Evolutionary conservation across 1,284 basidiomycete species (phyloP).

Genomic region (Austroboletus olivaceoglutinosus): DNA sequence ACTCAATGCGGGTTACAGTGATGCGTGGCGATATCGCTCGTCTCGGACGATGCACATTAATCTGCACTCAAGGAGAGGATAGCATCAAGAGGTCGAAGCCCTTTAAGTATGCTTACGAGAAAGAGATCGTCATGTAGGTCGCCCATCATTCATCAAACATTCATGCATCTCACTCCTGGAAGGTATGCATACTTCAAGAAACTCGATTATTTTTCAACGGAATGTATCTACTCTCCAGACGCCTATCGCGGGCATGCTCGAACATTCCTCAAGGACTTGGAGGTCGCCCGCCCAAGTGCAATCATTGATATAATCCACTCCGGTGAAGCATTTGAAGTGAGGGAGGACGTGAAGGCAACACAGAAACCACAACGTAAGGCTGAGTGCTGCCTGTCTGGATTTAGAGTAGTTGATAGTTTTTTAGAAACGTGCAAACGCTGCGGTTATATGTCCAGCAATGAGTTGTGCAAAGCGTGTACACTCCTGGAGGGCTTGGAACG

Average conservation of each 20-base stretch:
- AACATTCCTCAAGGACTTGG: constrained; percentile 92
- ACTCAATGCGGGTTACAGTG: constrained; percentile 50
- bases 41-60: constrained; percentile 89
- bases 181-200: constrained; percentile 99
- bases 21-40: constrained; percentile 97
- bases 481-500: constrained; percentile 88
- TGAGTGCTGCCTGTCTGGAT: neutral
- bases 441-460: constrained; percentile 91
- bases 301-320: constrained; percentile 99
- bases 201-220: constrained; percentile 98
- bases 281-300: constrained; percentile 88
- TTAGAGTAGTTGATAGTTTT: neutral
- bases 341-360: constrained; percentile 71
- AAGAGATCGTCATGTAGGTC: constrained; percentile 96
- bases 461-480: constrained; percentile 90
- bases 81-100: constrained; percentile 97
- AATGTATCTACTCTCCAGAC: constrained; percentile 98
- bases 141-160: neutral
- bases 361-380: constrained; percentile 77
- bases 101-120: constrained; percentile 99
- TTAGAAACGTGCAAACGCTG: constrained; percentile 86
- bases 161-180: constrained; percentile 8
- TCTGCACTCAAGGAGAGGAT: constrained; percentile 91
- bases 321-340: constrained; percentile 84
- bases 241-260: constrained; percentile 97